Conservation (phyloP, 2,329 filamentous ascomycete genomes). For the Exophiala xenobiotica region DNA sequence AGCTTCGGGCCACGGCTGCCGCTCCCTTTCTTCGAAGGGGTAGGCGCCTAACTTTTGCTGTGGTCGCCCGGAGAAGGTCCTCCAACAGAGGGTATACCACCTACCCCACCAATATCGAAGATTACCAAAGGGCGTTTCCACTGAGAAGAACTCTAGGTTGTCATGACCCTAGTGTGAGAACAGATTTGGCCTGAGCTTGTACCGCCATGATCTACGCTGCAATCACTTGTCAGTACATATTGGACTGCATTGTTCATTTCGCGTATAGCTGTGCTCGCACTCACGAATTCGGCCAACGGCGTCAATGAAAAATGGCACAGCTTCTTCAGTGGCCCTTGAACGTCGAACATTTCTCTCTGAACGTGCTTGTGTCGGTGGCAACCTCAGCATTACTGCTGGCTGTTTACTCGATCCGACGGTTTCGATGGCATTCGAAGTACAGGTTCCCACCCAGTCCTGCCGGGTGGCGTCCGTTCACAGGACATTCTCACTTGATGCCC, state of each 20-base stretch:
- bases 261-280: not conserved
- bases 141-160: too few relatives aligned
- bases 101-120: too few relatives aligned
- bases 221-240: too few relatives aligned
- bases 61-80: not conserved
- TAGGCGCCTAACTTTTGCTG: not conserved
- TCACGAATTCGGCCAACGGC: not conserved
- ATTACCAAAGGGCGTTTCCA: too few relatives aligned
- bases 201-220: too few relatives aligned
- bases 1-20: not conserved
- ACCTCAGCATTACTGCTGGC: not conserved
- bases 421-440: not conserved
- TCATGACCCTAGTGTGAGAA: too few relatives aligned
- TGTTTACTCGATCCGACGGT: not conserved
- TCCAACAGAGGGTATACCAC: too few relatives aligned
- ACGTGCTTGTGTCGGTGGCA: not conserved
- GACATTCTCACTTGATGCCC: not conserved
- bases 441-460: slow-evolving; percentile 1
- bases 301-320: not conserved
- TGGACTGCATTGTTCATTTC: too few relatives aligned
- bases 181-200: too few relatives aligned
- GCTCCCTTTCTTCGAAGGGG: not conserved
- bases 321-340: not conserved
- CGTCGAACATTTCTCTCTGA: not conserved
- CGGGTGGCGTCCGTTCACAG: not conserved